Conservation (phyloP, 345 rosid species). For the Eucalyptus melliodora region DNA sequence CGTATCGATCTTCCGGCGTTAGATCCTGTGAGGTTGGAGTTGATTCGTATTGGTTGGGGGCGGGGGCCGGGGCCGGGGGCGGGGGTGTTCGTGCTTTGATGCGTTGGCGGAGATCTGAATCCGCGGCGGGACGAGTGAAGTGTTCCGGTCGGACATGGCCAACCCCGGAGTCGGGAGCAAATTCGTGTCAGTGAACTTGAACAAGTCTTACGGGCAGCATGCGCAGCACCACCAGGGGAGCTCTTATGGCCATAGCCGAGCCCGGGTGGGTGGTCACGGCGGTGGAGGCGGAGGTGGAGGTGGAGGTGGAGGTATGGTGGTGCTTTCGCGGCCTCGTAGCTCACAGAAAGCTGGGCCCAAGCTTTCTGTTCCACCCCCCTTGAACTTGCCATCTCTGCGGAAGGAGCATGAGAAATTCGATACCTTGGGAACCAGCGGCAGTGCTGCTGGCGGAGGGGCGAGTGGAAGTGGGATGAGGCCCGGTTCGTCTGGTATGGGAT, state of each 20-base stretch:
- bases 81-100: constrained; percentile 27
- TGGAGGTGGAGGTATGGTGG: constrained; percentile 69
- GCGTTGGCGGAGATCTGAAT: constrained; percentile 60
- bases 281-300: constrained; percentile 40
- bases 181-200: constrained; percentile 77
- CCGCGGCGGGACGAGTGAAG: constrained; percentile 12
- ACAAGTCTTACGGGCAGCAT: constrained; percentile 84
- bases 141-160: constrained; percentile 53
- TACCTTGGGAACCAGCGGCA: constrained; percentile 47
- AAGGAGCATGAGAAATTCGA: constrained; percentile 89
- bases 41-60: constrained; percentile 6
- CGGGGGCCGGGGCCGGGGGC: neutral
- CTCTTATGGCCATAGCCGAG: constrained; percentile 31
- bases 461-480: constrained; percentile 69
- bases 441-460: constrained; percentile 53
- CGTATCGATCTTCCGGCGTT: neutral
- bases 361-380: constrained; percentile 98
- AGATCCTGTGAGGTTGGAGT: constrained; percentile 3
- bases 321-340: constrained; percentile 87
- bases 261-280: constrained; percentile 25
- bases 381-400: constrained; percentile 88
- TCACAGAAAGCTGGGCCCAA: constrained; percentile 86
- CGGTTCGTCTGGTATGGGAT: constrained; percentile 72
- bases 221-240: constrained; percentile 17
- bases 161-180: constrained; percentile 79